Evolutionary conservation across 768 basidiomycete genomes (phyloP), one percentile per base, ranked within the genome.

Genomic region (Filobasidium floriforme): DNA sequence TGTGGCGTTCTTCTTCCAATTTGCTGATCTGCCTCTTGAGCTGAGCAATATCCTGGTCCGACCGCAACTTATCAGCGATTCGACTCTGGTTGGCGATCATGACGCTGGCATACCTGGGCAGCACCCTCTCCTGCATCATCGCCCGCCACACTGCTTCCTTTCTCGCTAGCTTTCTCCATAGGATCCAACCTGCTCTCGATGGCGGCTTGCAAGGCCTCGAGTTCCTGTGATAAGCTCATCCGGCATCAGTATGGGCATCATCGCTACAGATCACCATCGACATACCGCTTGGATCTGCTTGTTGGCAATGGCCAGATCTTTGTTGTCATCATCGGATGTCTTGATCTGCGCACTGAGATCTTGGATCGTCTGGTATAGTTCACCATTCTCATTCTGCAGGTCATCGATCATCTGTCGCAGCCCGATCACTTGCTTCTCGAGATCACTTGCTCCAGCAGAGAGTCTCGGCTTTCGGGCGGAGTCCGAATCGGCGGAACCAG

Each of bases 331-430:
- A 26, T 61, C 24, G 43, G 60, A 46, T 28, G 64, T 60, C 29
- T 65, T 28, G 14, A 65, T 91, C 79, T 91, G 90, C 12, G 87
- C 84, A 75, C 87, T 86, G 51, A 92, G 75, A n/a, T 87, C 75
- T 72, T 87, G 86, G 75, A 85, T 85, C 67, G 84, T 84, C 67
- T 89, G 87, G 7, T 83, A 78, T 1, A 83, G 75, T 28, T 82
- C 79, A 1, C 85, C 74, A 71, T 85, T 89, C 78, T 96, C 92
- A 71, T 88, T 88, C 73, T 89, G 89, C 46, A 96, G 81, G 71
- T 92, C 89, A 74, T 90, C 88, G 24, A 96, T 85, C 72, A 96
- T 90, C 72, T 90, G 87, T 78, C 77, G 75, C 65, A 75, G 76
- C 9, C 77, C 77, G 37, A 71, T 66, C 54, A 76, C 66, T 49